Evolutionary conservation across 352 stramenopile genomes (phyloP).

Genomic region (Aphanomyces astaci): DNA sequence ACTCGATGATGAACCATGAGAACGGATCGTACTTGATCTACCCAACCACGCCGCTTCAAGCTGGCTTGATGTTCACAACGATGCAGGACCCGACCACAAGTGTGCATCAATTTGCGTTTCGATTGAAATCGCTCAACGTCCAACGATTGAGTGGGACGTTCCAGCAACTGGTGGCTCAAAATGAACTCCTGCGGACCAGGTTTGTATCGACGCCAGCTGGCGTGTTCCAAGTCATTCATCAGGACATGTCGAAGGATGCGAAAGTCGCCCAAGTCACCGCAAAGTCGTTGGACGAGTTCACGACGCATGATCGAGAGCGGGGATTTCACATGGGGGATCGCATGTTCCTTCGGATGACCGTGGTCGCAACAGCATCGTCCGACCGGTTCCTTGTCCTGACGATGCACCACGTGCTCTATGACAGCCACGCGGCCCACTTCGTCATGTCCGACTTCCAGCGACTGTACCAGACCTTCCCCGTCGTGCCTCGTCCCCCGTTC

Average conservation of each 20-base stretch:
- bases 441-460: neutral
- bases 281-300: neutral
- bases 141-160: neutral
- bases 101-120: neutral
- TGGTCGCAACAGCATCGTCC: neutral
- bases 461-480: neutral
- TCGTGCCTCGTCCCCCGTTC: neutral
- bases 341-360: neutral
- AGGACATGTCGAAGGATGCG: neutral
- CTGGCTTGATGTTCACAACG: neutral
- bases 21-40: neutral
- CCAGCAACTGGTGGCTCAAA: neutral
- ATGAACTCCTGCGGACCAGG: neutral
- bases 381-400: neutral
- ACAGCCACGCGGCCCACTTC: neutral
- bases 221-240: neutral
- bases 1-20: no score
- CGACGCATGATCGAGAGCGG: neutral
- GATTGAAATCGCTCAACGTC: neutral
- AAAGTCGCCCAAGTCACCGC: neutral
- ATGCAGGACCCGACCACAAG: neutral
- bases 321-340: neutral
- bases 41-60: neutral
- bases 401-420: neutral
- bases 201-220: neutral